Percentiles rank a stretch among this genome's conserved stretches.
These are phyloP conservation scores for Podaxis sp. DNA, from an alignment of 768 basidiomycete genomes.

Conservation along the genomic window DNA sequence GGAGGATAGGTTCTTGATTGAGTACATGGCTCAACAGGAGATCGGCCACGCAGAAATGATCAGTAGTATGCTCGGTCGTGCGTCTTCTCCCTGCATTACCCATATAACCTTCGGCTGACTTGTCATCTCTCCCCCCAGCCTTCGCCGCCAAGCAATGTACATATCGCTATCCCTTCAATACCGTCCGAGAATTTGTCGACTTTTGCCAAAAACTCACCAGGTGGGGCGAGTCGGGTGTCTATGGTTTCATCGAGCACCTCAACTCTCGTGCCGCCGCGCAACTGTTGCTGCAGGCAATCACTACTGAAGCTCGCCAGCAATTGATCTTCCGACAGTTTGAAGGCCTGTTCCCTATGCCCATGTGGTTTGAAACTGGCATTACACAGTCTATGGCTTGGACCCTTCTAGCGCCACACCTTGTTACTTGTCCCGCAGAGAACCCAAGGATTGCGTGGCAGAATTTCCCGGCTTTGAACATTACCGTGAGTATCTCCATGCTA, in stretches of 20 bases:
- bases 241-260: slow-evolving; percentile 66
- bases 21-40: slow-evolving; percentile 67
- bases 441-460: slow-evolving; percentile 50
- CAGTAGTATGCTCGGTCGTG: slow-evolving; percentile 45
- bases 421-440: slow-evolving; percentile 52
- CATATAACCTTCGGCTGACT: not conserved
- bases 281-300: slow-evolving; percentile 55
- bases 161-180: slow-evolving; percentile 55
- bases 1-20: slow-evolving; percentile 53
- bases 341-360: slow-evolving; percentile 62
- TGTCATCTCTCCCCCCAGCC: slow-evolving; percentile 23
- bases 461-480: slow-evolving; percentile 56
- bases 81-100: not conserved
- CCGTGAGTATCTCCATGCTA: slow-evolving; percentile 27
- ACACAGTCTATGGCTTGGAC: slow-evolving; percentile 68
- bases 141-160: slow-evolving; percentile 53
- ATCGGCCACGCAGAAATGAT: slow-evolving; percentile 59
- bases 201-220: slow-evolving; percentile 58
- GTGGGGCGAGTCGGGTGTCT: slow-evolving; percentile 58
- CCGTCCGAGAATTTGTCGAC: slow-evolving; percentile 58
- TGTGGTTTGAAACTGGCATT: slow-evolving; percentile 55
- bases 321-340: slow-evolving; percentile 64
- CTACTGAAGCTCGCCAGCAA: slow-evolving; percentile 65
- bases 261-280: slow-evolving; percentile 53
- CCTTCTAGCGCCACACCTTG: slow-evolving; percentile 51